A percentile compares a stretch with the other conserved stretches of the same genome.
Evolutionary conservation across 331 rosid genomes (phyloP).

Genomic region (Dryas integrifolia): DNA sequence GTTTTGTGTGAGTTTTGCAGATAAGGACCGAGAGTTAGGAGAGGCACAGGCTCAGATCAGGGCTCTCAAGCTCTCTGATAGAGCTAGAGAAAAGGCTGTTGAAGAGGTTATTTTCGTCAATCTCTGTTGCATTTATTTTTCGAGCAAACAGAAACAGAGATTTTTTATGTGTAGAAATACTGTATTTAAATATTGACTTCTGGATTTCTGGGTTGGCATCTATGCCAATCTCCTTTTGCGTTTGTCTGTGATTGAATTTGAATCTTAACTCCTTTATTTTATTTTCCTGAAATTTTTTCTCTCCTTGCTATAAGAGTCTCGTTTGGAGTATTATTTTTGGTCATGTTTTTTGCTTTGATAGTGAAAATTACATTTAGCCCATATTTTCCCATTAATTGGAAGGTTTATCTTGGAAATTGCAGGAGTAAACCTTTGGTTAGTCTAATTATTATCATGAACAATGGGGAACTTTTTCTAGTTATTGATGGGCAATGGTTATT

Average conservation of each 20-base stretch:
- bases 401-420: background rate
- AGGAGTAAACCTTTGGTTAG: background rate
- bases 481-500: background rate
- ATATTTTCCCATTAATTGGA: background rate
- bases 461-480: background rate
- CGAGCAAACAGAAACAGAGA: background rate
- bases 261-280: background rate
- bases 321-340: background rate
- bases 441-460: background rate
- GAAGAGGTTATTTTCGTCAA: constrained; percentile 68
- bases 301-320: background rate
- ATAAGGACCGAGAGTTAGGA: constrained; percentile 90
- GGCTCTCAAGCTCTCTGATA: constrained; percentile 84
- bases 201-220: background rate
- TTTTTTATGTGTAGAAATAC: background rate
- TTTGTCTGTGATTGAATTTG: background rate
- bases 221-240: background rate
- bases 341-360: background rate
- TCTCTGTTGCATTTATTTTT: background rate
- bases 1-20: constrained; percentile 43
- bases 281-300: background rate
- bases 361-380: background rate
- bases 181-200: background rate
- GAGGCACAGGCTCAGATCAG: constrained; percentile 98
- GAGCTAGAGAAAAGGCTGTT: constrained; percentile 92